Base-by-base conservation (phyloP, 805 yeast genomes). In the Hanseniaspora guilliermondii region DNA sequence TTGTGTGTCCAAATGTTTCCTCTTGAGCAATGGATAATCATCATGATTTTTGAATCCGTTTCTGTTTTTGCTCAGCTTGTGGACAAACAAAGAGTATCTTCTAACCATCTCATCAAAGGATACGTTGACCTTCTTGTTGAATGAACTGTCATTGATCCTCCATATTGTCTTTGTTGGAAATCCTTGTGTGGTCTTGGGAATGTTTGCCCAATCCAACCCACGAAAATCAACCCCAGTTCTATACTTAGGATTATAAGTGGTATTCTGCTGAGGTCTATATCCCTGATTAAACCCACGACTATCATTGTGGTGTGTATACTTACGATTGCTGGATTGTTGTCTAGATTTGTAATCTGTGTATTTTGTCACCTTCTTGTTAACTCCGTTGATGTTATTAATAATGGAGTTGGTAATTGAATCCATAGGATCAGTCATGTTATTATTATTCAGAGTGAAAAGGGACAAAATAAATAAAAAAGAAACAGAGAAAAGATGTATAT, bases 41-140 rank as follows among this genome's bases (percentile, higher is more conserved):
- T 48, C 45, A 22, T 44, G 42, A 27, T 39, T 39, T 25, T 14
- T 39, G 27, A 22, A 39, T 22, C 42, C 42, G 6, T 25, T 25
- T 6, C 42, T 25, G 27, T 49, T 53, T 4, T 40, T 47, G 39
- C 19, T 44, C 27, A 39, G 27, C 19, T 49, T 48, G 25, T 54
- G 49, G 21, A 24, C 40, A 22, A 30, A 54, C 19, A 46, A 32
- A 30, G 53, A 24, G n/a, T 48, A 39, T 48, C 56, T 32, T 48
- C 56, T 48, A 2, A 54, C 47, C 16, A 54, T 48, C 9, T 46
- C 41, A n/a, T 54, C 56, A 42, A 33, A 44, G 22, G 14, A 12
- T 12, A 44, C 19, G 12, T 27, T 36, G 14, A 22, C 22, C 22
- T 44, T 30, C 21, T 35, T 9, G 21, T 25, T 14, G 45, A 44